Conservation (phyloP, 2,329 filamentous ascomycete genomes). For the Sclerotinia nivalis region DNA sequence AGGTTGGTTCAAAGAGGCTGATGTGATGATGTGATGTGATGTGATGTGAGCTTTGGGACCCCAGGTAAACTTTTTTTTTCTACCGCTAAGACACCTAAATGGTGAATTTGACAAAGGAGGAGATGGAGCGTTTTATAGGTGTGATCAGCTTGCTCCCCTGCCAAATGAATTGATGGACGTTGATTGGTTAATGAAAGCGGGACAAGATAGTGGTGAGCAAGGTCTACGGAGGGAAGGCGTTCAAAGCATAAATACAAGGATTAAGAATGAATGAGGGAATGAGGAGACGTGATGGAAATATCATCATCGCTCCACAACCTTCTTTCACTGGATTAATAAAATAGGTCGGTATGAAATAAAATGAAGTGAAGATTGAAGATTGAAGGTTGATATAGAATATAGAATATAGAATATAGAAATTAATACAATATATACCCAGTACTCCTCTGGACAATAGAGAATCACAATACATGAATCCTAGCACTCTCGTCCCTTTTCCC, state of each 20-base stretch:
- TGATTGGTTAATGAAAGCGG: background rate
- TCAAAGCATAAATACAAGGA: background rate
- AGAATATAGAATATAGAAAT: no score
- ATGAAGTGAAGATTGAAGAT: no score
- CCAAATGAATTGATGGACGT: background rate
- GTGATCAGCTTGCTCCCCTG: slow-evolving; percentile 12
- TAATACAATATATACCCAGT: no score
- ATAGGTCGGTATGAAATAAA: no score
- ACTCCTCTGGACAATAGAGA: no score
- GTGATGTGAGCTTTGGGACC: no score
- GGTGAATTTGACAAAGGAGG: slow-evolving; percentile 9
- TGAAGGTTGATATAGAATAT: no score
- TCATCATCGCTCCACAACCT: no score
- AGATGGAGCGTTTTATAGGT: slow-evolving; percentile 17
- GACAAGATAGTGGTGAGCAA: background rate
- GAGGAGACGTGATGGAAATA: background rate
- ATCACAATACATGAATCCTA: no score
- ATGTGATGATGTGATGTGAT: no score
- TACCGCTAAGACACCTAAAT: slow-evolving; percentile 9
- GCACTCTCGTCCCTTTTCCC: background rate
- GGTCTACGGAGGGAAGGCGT: background rate
- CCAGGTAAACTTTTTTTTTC: background rate
- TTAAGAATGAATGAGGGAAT: background rate
- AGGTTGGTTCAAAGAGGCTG: no score
- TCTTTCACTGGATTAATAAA: no score